Base-by-base conservation (phyloP, 2,329 filamentous ascomycete species). In the Pseudocercospora crystallina region DNA sequence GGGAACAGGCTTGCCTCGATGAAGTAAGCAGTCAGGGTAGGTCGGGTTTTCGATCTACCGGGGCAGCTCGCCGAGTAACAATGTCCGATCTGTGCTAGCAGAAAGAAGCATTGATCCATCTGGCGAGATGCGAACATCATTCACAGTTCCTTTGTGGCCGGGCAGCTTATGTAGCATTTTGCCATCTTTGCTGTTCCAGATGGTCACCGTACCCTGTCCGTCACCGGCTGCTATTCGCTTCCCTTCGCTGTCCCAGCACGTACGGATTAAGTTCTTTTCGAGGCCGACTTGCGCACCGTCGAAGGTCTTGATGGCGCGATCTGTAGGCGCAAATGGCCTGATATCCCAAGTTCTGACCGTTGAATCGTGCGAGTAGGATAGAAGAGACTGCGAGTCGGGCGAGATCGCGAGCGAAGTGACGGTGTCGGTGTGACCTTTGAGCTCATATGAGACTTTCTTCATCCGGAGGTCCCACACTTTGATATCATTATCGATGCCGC, bases 331-430 rank as follows among this genome's bases (percentile, higher is more conserved):
- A 72, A 97, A 99, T 0, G 94, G 92, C 60, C 92, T 81, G 45
- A 99, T 88, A 68, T 99, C 92, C 94, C 94, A 99, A 13, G 91
- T 96, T 63, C 89, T 82, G 33, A 91, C 94, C 0, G 92, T 96
- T 14, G 88, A 90, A 70, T 99, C 94, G 78, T 96, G 94, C 7
- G 90, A 86, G 65, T 95, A 94, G 2, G 92, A 97, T 3, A 96
- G 76, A 2, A 99, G 79, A 0, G 87, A 87, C 70, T 96, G 91
- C 34, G 89, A 88, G 69, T 99, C 92, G 0, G 94, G 92, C 2
- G 92, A 96, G n/a, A 97, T 82, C 47, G 87, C 80, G 40, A 99
- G 77, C 10, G 90, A 95, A 2, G 91, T 95, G 57, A 99, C 79
- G 0, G 92, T 97, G 67, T 99, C 94, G 46, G 84, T 86, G 69